Evolutionary conservation across 768 basidiomycete species (phyloP).

Genomic region (Leccinum uliginosum): DNA sequence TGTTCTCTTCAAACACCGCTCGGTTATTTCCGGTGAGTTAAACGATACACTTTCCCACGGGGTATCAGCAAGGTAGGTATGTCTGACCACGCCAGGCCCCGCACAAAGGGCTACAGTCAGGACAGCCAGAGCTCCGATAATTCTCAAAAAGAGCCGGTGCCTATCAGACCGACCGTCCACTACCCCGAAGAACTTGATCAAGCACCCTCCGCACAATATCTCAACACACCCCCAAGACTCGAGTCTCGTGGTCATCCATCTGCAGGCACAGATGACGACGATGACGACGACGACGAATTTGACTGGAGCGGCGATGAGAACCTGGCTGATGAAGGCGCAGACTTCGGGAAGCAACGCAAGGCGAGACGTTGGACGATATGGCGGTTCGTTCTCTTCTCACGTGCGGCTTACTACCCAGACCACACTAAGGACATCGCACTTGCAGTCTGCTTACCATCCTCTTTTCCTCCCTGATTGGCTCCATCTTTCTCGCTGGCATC

Average conservation of each 20-base stretch:
- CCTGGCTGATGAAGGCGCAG: conserved; percentile 63
- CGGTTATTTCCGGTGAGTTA: too few relatives aligned
- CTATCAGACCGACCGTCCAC: conserved; percentile 45
- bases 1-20: too few relatives aligned
- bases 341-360: conserved; percentile 51
- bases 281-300: conserved; percentile 53
- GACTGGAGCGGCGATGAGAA: conserved; percentile 82
- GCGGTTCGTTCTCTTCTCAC: conserved; percentile 38
- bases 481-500: conserved; percentile 57
- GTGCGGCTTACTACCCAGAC: neutral
- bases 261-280: conserved; percentile 54
- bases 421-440: neutral
- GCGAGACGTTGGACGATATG: conserved; percentile 46
- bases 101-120: neutral
- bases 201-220: conserved; percentile 19
- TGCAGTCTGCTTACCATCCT: conserved; percentile 56
- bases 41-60: too few relatives aligned
- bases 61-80: too few relatives aligned
- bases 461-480: conserved; percentile 72
- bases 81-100: neutral
- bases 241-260: conserved; percentile 40
- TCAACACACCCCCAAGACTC: conserved; percentile 30
- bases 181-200: conserved; percentile 43
- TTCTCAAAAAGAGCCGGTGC: conserved; percentile 6
- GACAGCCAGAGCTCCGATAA: conserved; percentile 13